Percentiles rank a stretch among this genome's conserved stretches.
Conservation (phyloP, 306 rosid species). For the Lotus japonicus region DNA sequence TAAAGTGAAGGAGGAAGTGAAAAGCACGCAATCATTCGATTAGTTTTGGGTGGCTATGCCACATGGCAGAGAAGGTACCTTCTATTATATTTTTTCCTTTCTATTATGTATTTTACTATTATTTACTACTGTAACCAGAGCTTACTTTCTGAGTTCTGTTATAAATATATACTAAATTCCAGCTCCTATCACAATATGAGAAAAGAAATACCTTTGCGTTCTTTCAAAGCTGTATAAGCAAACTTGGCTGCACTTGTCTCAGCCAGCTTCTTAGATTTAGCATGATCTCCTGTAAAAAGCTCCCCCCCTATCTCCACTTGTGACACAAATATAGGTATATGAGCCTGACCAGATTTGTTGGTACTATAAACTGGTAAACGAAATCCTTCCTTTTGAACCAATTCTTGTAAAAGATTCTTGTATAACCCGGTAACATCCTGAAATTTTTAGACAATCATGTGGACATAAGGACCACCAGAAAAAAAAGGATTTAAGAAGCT, state of each 20-base stretch:
- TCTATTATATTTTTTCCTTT: too few relatives aligned
- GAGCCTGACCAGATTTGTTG: slow-evolving; percentile 46
- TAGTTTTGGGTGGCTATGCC: too few relatives aligned
- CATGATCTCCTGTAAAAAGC: slow-evolving; percentile 49
- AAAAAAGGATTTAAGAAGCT: not conserved
- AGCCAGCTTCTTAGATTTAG: slow-evolving; percentile 68
- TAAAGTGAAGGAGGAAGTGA: too few relatives aligned
- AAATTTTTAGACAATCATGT: slow-evolving; percentile 16
- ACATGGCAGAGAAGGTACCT: too few relatives aligned
- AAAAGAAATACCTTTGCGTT: slow-evolving; percentile 34
- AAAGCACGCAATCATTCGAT: too few relatives aligned
- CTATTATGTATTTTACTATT: too few relatives aligned
- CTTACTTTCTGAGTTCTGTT: too few relatives aligned
- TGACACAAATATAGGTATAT: slow-evolving; percentile 54
- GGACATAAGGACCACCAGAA: not conserved
- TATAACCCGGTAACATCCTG: slow-evolving; percentile 51
- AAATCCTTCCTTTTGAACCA: slow-evolving; percentile 54
- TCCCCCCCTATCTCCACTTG: slow-evolving; percentile 56
- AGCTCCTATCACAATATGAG: not conserved
- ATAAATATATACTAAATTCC: too few relatives aligned
- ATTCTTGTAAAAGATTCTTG: slow-evolving; percentile 81
- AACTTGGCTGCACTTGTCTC: slow-evolving; percentile 78
- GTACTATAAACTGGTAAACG: slow-evolving; percentile 50
- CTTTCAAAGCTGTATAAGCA: slow-evolving; percentile 56
- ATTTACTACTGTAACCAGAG: too few relatives aligned